Evolutionary conservation across 345 rosid genomes (phyloP), one percentile per base, ranked within the genome.

Genomic region (Eucalyptus pauciflora): DNA sequence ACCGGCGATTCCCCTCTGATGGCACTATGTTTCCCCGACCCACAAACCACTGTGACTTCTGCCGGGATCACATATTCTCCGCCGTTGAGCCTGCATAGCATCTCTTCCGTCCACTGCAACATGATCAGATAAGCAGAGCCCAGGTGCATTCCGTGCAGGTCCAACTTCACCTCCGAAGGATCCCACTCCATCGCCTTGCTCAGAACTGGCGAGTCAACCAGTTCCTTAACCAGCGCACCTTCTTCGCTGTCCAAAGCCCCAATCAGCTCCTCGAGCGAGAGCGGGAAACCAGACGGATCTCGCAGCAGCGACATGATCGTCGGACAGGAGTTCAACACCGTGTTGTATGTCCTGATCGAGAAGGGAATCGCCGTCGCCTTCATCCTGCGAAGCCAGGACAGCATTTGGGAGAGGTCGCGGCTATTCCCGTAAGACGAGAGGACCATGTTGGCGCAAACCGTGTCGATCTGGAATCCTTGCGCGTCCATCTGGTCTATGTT

Each of bases 101-200:
- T 92, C 93, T 94, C 95, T 87, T 95, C 94, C 91, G 94, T 93
- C 99, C 99, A 96, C 87, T 93, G 94, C 87, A 97, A 50, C 93
- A 94, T 88, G 89, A 95, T 93, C 93, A 96, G 76, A 90, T 96
- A 97, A 29, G 99, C 95, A 7, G 99, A 88, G 86, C 94, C 92
- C 50, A 92, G 90, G 90, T 96, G 97, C 98, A 96, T 94, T 51
- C 99, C 98, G 90, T 97, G 99, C 89, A 97, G 93, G 89, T 97
- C 98, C 94, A 97, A 60, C 93, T 96, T 96, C 25, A 90, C 93
- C 62, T 96, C 98, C 33, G 62, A 89, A 7, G 89, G 86, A 86
- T 87, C 89, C 97, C 97, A 95, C 89, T 91, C 92, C 90, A 93
- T 93, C 4, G 93, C 93, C 76, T 93, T 94, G 33, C 91, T 89